Evolutionary conservation across 495 filamentous ascomycete species (phyloP).

Genomic region (Lepidopterella palustris): DNA sequence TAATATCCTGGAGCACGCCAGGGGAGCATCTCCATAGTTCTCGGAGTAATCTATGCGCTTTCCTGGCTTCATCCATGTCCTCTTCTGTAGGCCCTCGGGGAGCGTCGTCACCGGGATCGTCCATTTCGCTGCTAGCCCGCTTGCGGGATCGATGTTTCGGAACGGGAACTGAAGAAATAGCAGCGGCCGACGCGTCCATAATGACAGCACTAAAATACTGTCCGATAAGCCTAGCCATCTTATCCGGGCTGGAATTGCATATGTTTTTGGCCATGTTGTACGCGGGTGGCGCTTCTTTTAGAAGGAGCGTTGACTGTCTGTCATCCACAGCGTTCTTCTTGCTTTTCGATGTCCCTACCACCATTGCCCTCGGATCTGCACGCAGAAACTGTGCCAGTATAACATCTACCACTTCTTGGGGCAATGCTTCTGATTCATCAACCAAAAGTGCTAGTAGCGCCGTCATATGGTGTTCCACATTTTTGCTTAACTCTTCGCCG

Average conservation of each 20-base stretch:
- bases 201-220: constrained; percentile 98
- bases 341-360: constrained; percentile 36
- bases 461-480: constrained; percentile 89
- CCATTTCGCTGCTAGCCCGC: constrained; percentile 44
- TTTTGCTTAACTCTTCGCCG: constrained; percentile 76
- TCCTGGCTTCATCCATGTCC: constrained; percentile 78
- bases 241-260: constrained; percentile 82
- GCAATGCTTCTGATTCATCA: constrained; percentile 76
- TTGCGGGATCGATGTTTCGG: constrained; percentile 8
- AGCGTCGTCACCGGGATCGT: constrained; percentile 65
- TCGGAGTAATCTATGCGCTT: constrained; percentile 80
- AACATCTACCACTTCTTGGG: constrained; percentile 78
- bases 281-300: constrained; percentile 81
- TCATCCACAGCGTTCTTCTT: constrained; percentile 60
- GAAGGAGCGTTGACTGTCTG: constrained; percentile 68
- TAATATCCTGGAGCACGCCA: constrained; percentile 81
- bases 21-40: constrained; percentile 94
- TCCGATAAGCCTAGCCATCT: constrained; percentile 87
- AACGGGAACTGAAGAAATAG: neutral
- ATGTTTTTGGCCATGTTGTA: constrained; percentile 95
- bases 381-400: constrained; percentile 93
- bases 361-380: constrained; percentile 57
- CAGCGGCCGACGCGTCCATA: constrained; percentile 64
- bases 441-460: constrained; percentile 75
- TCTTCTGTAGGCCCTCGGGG: constrained; percentile 61